Evolutionary conservation across 2,329 filamentous ascomycete genomes (phyloP).

Genomic region (Lecanicillium sp.): DNA sequence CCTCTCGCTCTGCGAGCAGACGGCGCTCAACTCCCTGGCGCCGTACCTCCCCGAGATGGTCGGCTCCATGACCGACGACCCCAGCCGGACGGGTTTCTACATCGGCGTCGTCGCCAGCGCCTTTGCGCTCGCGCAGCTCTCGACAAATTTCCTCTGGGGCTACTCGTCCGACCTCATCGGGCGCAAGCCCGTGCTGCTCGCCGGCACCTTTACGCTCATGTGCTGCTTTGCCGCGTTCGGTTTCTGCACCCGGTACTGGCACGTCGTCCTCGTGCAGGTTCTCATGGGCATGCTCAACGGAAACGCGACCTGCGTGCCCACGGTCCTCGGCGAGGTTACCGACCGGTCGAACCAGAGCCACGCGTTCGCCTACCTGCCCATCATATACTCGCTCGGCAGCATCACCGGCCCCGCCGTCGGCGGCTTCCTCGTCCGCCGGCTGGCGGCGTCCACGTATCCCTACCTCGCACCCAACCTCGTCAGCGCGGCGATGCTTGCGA

Average conservation of each 20-base stretch:
- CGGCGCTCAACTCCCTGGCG: slow-evolving; percentile 90
- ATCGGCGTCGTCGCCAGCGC: slow-evolving; percentile 85
- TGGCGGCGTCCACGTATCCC: slow-evolving; percentile 60
- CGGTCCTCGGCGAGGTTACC: slow-evolving; percentile 89
- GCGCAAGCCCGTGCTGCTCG: slow-evolving; percentile 66
- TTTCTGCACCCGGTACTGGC: slow-evolving; percentile 75
- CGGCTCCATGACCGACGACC: slow-evolving; percentile 65
- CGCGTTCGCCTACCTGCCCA: slow-evolving; percentile 89
- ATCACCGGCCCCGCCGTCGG: slow-evolving; percentile 92
- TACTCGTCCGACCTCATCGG: slow-evolving; percentile 59
- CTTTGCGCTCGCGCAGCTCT: slow-evolving; percentile 87
- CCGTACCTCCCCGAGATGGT: slow-evolving; percentile 95
- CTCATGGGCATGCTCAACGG: slow-evolving; percentile 92
- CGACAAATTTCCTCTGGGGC: slow-evolving; percentile 69
- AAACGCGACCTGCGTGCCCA: slow-evolving; percentile 90
- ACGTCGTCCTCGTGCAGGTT: slow-evolving; percentile 78
- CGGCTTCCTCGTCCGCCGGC: slow-evolving; percentile 66
- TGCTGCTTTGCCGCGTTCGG: slow-evolving; percentile 81
- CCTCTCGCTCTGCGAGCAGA: slow-evolving; percentile 89
- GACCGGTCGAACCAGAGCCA: slow-evolving; percentile 90
- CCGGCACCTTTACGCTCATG: slow-evolving; percentile 77
- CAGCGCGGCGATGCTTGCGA: slow-evolving; percentile 62
- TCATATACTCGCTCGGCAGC: slow-evolving; percentile 91
- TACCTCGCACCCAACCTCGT: slow-evolving; percentile 82
- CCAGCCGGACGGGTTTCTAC: slow-evolving; percentile 72